Percentiles rank a stretch among this genome's conserved stretches.
phyloP scores from a whole-genome alignment of 305 asterid genomes.

The Euphrasia arctica region DNA sequence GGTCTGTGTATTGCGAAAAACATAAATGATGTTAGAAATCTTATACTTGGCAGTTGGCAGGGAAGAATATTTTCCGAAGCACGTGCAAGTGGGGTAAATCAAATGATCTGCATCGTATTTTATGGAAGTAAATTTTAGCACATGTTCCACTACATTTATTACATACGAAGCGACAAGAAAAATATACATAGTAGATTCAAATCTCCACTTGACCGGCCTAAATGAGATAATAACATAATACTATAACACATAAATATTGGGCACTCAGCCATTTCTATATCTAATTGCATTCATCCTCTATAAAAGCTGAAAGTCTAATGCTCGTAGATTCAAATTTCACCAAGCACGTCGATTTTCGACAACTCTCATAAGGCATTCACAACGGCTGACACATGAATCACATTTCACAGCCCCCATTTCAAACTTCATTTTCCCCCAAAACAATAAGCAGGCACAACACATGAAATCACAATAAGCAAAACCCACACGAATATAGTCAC shows the following conservation, averaged over 20 bases:
- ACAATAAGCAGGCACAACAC: background rate
- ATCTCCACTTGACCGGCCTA: background rate
- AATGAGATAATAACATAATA: no score
- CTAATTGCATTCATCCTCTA: no score
- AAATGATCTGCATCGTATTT: constrained; percentile 9
- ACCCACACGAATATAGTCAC: background rate
- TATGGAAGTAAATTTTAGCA: background rate
- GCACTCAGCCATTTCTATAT: no score
- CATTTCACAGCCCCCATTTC: no score
- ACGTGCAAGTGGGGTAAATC: constrained; percentile 20
- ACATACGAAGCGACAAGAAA: constrained; percentile 10
- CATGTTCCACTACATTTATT: background rate
- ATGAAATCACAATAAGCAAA: background rate
- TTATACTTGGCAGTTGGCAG: no score
- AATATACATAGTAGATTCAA: background rate
- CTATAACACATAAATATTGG: no score
- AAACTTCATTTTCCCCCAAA: background rate
- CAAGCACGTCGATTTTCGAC: background rate
- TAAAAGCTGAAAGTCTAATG: background rate
- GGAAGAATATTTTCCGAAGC: constrained; percentile 13
- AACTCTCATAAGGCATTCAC: no score
- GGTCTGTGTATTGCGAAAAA: constrained; percentile 37
- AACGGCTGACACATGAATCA: background rate
- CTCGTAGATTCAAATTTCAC: background rate
- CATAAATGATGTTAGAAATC: constrained; percentile 23